Conservation (phyloP, 139 green algal species). For the Nannochloris sp. region DNA sequence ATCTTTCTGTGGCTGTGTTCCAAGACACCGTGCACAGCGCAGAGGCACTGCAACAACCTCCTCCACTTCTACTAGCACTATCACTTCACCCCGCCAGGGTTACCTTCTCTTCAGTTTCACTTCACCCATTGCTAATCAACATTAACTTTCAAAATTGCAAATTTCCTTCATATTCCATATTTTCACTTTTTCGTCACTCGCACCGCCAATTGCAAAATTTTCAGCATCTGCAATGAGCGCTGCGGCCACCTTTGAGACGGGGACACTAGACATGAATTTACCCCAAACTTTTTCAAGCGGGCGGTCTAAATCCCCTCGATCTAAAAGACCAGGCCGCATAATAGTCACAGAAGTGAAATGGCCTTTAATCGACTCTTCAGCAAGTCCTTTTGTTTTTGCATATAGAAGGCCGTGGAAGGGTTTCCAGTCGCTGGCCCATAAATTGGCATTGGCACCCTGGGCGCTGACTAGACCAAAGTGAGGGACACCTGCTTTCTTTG, state of each 20-base stretch:
- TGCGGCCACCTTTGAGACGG: neutral
- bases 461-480: conserved; percentile 26
- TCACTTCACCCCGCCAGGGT: too few relatives aligned
- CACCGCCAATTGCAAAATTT: too few relatives aligned
- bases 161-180: too few relatives aligned
- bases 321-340: conserved; percentile 19
- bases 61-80: too few relatives aligned
- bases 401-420: conserved; percentile 28
- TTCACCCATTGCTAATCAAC: too few relatives aligned
- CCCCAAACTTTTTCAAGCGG: neutral
- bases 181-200: too few relatives aligned
- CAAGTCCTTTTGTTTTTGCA: conserved; percentile 19
- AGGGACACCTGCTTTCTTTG: conserved; percentile 28
- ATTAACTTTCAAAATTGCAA: too few relatives aligned
- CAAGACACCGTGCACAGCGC: too few relatives aligned
- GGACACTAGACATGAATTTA: neutral
- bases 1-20: too few relatives aligned
- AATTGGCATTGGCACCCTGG: conserved; percentile 12
- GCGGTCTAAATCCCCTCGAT: conserved; percentile 3
- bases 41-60: too few relatives aligned
- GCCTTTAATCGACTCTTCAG: conserved; percentile 11
- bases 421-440: conserved; percentile 17
- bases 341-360: conserved; percentile 9
- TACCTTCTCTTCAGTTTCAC: too few relatives aligned
- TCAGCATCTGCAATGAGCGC: conserved; percentile 7